Base-by-base conservation (phyloP, 768 basidiomycete genomes). In the Boletus sensibilis region DNA sequence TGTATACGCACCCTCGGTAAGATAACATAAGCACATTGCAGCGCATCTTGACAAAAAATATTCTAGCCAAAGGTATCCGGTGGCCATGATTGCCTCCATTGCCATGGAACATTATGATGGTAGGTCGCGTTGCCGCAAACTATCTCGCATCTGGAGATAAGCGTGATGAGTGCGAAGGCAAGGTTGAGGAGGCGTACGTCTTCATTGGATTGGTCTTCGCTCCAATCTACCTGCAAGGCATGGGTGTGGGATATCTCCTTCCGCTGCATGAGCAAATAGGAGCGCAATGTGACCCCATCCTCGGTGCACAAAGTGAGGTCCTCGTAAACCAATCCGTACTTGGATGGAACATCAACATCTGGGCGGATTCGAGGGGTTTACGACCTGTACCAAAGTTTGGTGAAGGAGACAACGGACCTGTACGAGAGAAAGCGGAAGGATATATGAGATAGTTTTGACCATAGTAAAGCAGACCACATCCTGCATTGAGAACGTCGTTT, bases 11-110 rank as follows among this genome's bases (percentile, higher is more conserved):
- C 90, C 94, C 94, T 66, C 96, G 77, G 68, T 99, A 99, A 46
- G 90, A 94, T 56, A 96, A 75, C 88, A 98, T 93, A 39, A 98
- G 75, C 4, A 97, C 93, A 67, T 98, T 98, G 71, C 94, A 97
- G 16, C 91, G 80, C 84, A 93, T 86, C 65, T 84, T 83, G 45
- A 83, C 73, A 66, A 82, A 91, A 68, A 98, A 96, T 34, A 92
- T 81, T 48, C 82, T 81, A 0, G 90, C 95, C 27, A 97, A 76
- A 2, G 94, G 96, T 67, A 98, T 82, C 25, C 96, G 82, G 67
- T 98, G 96, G 1, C 96, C 95, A 38, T 85, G 78, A 62, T 92
- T 93, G 14, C 90, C 90, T 0, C 85, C 90, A 64, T 92, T 92
- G 8, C 96, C 96, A 63, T 98, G 95, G 53, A 97, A 93, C 85